Conservation (phyloP, 1,139 yeast genomes). For the Citeromyces hawaiiensis region DNA sequence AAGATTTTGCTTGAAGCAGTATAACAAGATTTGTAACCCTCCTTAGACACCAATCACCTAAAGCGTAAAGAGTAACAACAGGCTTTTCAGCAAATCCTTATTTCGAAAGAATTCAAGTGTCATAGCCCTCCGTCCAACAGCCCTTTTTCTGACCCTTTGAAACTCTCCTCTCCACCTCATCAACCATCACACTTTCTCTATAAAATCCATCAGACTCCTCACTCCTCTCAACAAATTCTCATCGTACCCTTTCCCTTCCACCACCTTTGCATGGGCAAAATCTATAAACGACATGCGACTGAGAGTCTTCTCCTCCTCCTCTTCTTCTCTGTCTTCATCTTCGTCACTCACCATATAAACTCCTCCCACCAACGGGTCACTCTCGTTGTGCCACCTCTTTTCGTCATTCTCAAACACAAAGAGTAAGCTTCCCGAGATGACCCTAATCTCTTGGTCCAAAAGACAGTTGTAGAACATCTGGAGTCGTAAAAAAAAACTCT, state of each 20-base stretch:
- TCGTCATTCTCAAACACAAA: conserved; percentile 63
- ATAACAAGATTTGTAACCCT: too few relatives aligned
- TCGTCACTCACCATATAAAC: conserved; percentile 5
- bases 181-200: neutral
- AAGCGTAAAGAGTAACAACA: too few relatives aligned
- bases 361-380: conserved; percentile 18
- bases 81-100: too few relatives aligned
- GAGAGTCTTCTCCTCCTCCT: conserved; percentile 18
- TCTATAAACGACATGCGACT: conserved; percentile 63
- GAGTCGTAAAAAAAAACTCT: conserved; percentile 39
- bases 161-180: too few relatives aligned
- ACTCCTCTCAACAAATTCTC: conserved; percentile 58
- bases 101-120: too few relatives aligned
- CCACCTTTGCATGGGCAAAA: conserved; percentile 73
- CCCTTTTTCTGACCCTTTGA: too few relatives aligned
- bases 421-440: conserved; percentile 64
- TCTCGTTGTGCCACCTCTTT: conserved; percentile 26
- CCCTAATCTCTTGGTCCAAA: conserved; percentile 44
- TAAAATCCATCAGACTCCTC: conserved; percentile 32
- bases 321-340: conserved; percentile 10
- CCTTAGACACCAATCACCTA: too few relatives aligned
- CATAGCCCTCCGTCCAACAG: too few relatives aligned
- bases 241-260: conserved; percentile 58
- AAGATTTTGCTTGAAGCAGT: too few relatives aligned
- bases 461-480: conserved; percentile 55